These are phyloP conservation scores for Suhomyces sp. DNA, from an alignment of 805 yeast genomes.

Conservation along the genomic window DNA sequence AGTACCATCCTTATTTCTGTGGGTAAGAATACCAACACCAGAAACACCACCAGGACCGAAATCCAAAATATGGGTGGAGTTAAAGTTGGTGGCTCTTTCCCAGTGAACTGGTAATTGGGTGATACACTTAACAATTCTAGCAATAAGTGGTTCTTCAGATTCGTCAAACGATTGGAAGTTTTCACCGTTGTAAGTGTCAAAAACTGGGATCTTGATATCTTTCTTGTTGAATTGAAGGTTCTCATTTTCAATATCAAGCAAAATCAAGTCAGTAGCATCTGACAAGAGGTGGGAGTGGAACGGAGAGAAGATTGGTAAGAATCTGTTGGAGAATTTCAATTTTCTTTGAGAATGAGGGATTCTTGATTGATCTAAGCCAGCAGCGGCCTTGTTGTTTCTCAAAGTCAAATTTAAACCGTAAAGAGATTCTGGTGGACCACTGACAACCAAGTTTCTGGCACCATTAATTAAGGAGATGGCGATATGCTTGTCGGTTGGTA, in stretches of 20 bases:
- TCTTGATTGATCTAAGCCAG: slow-evolving; percentile 94
- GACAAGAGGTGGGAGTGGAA: slow-evolving; percentile 89
- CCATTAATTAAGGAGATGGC: slow-evolving; percentile 91
- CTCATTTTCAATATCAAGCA: slow-evolving; percentile 55
- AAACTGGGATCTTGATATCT: slow-evolving; percentile 79
- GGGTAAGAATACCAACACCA: slow-evolving; percentile 94
- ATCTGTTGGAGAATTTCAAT: slow-evolving; percentile 87
- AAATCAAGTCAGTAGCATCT: slow-evolving; percentile 66
- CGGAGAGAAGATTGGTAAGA: slow-evolving; percentile 93
- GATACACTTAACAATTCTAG: slow-evolving; percentile 77
- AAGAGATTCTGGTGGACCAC: slow-evolving; percentile 97
- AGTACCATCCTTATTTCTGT: slow-evolving; percentile 97
- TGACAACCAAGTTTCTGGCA: slow-evolving; percentile 90
- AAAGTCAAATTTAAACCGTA: slow-evolving; percentile 91
- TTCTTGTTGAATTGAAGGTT: slow-evolving; percentile 55
- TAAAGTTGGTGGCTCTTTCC: slow-evolving; percentile 84
- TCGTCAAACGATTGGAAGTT: slow-evolving; percentile 57
- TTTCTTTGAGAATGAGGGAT: slow-evolving; percentile 93
- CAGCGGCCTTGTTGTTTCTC: slow-evolving; percentile 91
- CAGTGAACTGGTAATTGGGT: slow-evolving; percentile 89
- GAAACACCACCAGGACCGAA: slow-evolving; percentile 99
- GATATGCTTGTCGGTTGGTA: slow-evolving; percentile 88
- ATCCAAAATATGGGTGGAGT: slow-evolving; percentile 86
- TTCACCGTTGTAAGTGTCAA: slow-evolving; percentile 81
- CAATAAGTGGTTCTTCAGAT: slow-evolving; percentile 51